These are phyloP conservation scores for Vitis labrusca DNA, from an alignment of 164 flowering plant species.

Conservation along the genomic window DNA sequence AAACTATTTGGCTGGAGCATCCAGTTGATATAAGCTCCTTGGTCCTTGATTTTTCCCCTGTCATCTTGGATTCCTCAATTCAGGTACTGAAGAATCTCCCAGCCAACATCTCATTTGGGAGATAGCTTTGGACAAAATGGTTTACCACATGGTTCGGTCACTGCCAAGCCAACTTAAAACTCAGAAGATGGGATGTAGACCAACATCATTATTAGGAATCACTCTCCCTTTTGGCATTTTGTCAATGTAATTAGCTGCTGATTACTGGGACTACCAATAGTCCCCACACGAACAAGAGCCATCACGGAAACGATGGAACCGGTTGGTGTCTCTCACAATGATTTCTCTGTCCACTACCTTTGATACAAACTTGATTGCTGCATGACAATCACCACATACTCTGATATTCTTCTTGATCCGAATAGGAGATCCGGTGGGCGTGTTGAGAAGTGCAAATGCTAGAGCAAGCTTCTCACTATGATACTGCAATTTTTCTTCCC, in stretches of 20 bases:
- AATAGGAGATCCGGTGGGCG: slow-evolving; percentile 45
- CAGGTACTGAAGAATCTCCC: too few species aligned
- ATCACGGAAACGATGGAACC: slow-evolving; percentile 58
- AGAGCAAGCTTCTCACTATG: slow-evolving; percentile 74
- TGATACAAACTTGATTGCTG: slow-evolving; percentile 61
- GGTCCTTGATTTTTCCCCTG: background rate
- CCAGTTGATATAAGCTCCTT: background rate
- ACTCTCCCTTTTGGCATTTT: background rate
- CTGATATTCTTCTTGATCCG: slow-evolving; percentile 64
- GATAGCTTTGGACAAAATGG: background rate
- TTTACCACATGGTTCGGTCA: background rate
- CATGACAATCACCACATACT: slow-evolving; percentile 68
- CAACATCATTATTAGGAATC: background rate
- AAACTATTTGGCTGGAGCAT: too few species aligned
- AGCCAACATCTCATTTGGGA: background rate
- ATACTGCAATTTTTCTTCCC: slow-evolving; percentile 51
- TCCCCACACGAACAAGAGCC: slow-evolving; percentile 71
- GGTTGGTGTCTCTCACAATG: slow-evolving; percentile 59
- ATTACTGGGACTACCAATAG: slow-evolving; percentile 46
- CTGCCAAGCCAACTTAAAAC: background rate
- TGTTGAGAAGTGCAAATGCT: slow-evolving; percentile 64
- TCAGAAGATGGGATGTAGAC: background rate
- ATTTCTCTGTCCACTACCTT: slow-evolving; percentile 54
- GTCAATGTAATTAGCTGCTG: background rate
- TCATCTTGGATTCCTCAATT: background rate